Evolutionary conservation across 805 yeast species (phyloP).

Genomic region (Ogataea sp.): DNA sequence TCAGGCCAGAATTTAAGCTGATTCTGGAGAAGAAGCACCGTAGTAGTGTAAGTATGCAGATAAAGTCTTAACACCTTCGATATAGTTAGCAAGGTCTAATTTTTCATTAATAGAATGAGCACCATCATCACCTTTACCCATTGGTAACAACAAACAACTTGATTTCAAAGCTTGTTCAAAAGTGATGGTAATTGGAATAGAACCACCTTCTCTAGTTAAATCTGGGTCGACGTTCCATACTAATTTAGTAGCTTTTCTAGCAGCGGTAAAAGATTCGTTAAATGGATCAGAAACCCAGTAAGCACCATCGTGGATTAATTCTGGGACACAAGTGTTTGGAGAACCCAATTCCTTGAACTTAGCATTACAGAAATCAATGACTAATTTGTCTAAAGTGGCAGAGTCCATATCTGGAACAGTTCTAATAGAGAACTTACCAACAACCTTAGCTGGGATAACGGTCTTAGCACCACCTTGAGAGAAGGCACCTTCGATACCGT

Average conservation of each 20-base stretch:
- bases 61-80: slow-evolving; percentile 89
- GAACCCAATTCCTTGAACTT: slow-evolving; percentile 63
- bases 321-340: slow-evolving; percentile 65
- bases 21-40: slow-evolving; percentile 19
- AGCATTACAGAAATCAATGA: slow-evolving; percentile 58
- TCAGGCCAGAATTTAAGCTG: background rate
- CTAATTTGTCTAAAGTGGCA: slow-evolving; percentile 68
- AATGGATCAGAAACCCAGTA: slow-evolving; percentile 96
- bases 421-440: slow-evolving; percentile 93
- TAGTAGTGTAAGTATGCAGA: slow-evolving; percentile 91
- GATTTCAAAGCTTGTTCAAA: slow-evolving; percentile 85
- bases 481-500: slow-evolving; percentile 98
- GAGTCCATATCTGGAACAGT: slow-evolving; percentile 94
- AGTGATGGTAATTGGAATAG: slow-evolving; percentile 93
- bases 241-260: slow-evolving; percentile 84
- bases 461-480: slow-evolving; percentile 95
- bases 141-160: slow-evolving; percentile 82
- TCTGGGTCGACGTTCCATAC: slow-evolving; percentile 97
- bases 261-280: slow-evolving; percentile 90
- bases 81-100: slow-evolving; percentile 78
- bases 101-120: slow-evolving; percentile 98
- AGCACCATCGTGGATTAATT: slow-evolving; percentile 87
- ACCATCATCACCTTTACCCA: slow-evolving; percentile 99
- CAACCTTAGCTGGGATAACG: slow-evolving; percentile 91
- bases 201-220: slow-evolving; percentile 98